Evolutionary conservation across 1,139 yeast genomes (phyloP).

Genomic region (Kurtzmaniella quercitrusa): DNA sequence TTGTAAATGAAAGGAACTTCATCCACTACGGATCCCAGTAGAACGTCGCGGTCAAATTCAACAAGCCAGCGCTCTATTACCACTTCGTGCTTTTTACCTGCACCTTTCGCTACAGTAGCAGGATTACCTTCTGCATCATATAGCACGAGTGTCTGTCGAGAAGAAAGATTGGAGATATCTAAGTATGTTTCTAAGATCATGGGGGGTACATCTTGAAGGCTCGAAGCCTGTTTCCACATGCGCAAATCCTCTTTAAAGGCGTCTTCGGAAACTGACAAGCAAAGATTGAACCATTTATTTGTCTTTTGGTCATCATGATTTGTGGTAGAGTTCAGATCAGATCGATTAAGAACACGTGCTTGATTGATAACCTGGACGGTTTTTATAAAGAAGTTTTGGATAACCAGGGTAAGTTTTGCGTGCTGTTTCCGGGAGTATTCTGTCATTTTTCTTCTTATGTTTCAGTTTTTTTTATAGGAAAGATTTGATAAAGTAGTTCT

Average conservation of each 20-base stretch:
- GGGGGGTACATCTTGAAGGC: constrained; percentile 46
- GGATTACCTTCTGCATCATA: constrained; percentile 44
- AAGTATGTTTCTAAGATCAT: constrained; percentile 80
- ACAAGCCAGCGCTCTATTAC: constrained; percentile 91
- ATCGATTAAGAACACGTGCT: constrained; percentile 12
- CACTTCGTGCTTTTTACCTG: constrained; percentile 62
- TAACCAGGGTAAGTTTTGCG: constrained; percentile 41
- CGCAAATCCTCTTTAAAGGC: constrained; percentile 52
- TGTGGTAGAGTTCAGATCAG: constrained; percentile 4
- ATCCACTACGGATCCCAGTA: constrained; percentile 26
- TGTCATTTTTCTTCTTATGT: no score
- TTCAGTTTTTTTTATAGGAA: no score
- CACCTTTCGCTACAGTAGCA: constrained; percentile 41
- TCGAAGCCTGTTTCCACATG: constrained; percentile 48
- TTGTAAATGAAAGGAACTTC: constrained; percentile 73
- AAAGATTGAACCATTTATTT: constrained; percentile 70
- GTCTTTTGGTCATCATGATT: constrained; percentile 16
- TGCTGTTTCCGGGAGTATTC: constrained; percentile 20
- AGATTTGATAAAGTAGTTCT: no score
- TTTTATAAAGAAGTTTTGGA: constrained; percentile 68
- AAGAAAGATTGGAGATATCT: constrained; percentile 60
- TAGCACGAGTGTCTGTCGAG: constrained; percentile 59
- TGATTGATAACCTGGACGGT: constrained; percentile 54
- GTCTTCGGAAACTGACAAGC: constrained; percentile 43
- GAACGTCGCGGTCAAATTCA: constrained; percentile 54